Conservation (phyloP, 257 asterid genomes). For the Jaltomata sinuosa region DNA sequence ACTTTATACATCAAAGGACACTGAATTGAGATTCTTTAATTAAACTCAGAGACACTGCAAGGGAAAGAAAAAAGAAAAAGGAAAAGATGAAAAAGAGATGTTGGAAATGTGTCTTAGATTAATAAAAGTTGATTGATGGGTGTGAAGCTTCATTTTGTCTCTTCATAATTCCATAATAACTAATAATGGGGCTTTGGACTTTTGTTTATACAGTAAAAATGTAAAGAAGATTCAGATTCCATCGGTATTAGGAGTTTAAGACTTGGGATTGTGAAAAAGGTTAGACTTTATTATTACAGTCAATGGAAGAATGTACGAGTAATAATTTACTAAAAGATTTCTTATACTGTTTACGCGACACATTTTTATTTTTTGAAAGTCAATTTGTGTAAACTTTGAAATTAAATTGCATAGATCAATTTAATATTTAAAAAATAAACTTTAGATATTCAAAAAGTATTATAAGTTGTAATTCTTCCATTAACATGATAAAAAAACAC, state of each 20-base stretch:
- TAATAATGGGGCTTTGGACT: background rate
- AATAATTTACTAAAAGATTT: background rate
- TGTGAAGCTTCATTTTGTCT: background rate
- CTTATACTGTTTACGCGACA: background rate
- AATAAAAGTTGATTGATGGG: background rate
- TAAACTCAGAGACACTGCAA: background rate
- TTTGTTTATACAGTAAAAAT: background rate
- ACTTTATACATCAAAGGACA: background rate
- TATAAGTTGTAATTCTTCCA: too few species aligned
- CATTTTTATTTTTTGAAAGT: background rate
- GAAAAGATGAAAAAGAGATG: background rate
- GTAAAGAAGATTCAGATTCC: constrained; percentile 1
- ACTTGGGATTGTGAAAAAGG: background rate
- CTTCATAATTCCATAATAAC: constrained; percentile 1
- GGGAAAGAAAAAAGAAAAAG: background rate
- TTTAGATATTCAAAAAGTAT: too few species aligned
- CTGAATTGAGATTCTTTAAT: background rate
- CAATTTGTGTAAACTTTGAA: background rate
- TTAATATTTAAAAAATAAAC: background rate
- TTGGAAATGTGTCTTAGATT: background rate
- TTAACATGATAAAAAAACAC: too few species aligned
- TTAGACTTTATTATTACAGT: background rate
- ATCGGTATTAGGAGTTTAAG: background rate
- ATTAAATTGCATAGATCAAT: background rate
- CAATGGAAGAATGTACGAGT: background rate